These are phyloP conservation scores for Aspergillus heteromorphus DNA, from an alignment of 495 filamentous ascomycete species.

Conservation along the genomic window DNA sequence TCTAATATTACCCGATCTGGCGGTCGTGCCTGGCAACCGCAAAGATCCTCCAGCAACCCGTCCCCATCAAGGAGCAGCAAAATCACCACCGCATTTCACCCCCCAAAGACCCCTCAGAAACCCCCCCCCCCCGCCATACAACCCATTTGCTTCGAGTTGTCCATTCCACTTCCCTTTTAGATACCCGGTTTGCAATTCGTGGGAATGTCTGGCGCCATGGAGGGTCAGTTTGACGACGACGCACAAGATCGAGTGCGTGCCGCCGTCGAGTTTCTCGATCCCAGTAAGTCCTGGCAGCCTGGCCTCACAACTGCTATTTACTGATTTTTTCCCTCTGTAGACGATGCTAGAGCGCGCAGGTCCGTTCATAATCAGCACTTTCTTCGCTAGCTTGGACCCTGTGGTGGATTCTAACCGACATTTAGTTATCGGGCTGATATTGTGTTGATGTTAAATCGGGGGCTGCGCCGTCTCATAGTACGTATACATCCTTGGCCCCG, in stretches of 20 bases:
- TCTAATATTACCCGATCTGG: slow-evolving; percentile 38
- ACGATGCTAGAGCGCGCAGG: slow-evolving; percentile 55
- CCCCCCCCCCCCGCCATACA: neutral
- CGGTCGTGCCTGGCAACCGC: slow-evolving; percentile 16
- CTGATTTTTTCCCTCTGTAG: slow-evolving; percentile 28
- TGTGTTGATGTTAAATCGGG: slow-evolving; percentile 88
- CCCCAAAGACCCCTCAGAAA: neutral
- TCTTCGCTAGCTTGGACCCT: neutral
- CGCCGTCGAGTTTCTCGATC: slow-evolving; percentile 81
- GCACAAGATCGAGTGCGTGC: slow-evolving; percentile 73
- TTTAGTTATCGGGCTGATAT: slow-evolving; percentile 74
- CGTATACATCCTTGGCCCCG: slow-evolving; percentile 13
- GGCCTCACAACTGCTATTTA: neutral
- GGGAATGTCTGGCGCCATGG: slow-evolving; percentile 48
- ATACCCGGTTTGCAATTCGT: slow-evolving; percentile 8
- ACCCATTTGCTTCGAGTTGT: neutral
- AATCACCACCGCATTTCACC: neutral
- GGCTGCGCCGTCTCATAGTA: slow-evolving; percentile 62
- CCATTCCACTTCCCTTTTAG: neutral
- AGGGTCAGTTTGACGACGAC: slow-evolving; percentile 70
- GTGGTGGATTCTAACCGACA: slow-evolving; percentile 14
- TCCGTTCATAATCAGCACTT: slow-evolving; percentile 18
- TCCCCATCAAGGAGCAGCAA: slow-evolving; percentile 7
- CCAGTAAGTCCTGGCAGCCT: slow-evolving; percentile 50
- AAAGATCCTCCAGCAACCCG: slow-evolving; percentile 25